These are phyloP conservation scores for Diaporthe sp. DNA, from an alignment of 2,329 filamentous ascomycete genomes.

Conservation along the genomic window DNA sequence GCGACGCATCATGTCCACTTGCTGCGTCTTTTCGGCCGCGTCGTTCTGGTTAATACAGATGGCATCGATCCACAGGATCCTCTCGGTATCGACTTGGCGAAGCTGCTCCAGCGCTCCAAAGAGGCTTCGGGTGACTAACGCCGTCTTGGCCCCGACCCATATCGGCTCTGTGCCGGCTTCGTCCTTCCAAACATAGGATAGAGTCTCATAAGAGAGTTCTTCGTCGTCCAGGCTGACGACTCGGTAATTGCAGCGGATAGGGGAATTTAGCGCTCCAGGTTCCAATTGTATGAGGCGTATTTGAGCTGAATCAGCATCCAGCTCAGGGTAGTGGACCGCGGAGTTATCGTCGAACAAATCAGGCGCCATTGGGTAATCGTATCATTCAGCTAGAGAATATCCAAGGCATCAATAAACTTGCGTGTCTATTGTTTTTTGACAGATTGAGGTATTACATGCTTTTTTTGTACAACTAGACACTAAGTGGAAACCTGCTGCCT, in stretches of 20 bases:
- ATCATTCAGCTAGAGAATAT: background rate
- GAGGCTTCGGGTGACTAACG: background rate
- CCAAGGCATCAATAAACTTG: background rate
- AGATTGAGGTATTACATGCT: background rate
- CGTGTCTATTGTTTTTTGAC: too few species aligned
- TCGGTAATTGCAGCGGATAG: background rate
- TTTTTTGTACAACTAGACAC: background rate
- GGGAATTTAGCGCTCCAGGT: background rate
- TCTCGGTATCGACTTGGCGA: background rate
- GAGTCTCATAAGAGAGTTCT: background rate
- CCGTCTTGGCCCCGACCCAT: background rate
- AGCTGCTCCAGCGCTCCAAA: constrained; percentile 14
- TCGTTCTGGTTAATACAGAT: constrained; percentile 2
- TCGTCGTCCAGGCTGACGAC: background rate
- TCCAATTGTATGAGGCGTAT: background rate
- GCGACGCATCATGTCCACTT: background rate
- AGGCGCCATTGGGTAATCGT: background rate
- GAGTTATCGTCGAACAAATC: background rate
- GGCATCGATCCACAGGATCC: background rate
- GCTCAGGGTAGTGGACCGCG: background rate
- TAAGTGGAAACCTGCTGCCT: background rate
- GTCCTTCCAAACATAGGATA: background rate
- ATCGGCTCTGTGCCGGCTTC: background rate
- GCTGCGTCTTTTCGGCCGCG: background rate
- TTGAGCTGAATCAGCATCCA: background rate